Evolutionary conservation across 2,329 filamentous ascomycete species (phyloP).

Genomic region (Trichoderma sp.): DNA sequence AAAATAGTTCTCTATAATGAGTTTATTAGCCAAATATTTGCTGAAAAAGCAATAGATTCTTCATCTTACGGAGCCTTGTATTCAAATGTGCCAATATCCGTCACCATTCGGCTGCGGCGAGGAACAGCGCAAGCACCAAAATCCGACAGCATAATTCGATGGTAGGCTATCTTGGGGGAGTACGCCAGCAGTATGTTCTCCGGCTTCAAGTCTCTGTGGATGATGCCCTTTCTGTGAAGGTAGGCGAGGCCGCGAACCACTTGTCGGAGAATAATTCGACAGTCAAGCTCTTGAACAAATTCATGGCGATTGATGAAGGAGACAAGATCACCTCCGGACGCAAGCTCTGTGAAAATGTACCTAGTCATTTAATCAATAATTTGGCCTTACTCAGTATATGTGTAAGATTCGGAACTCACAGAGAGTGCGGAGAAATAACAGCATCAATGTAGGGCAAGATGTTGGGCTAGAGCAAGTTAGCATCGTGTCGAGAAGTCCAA

Average conservation of each 20-base stretch:
- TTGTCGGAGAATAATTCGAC: constrained; percentile 47
- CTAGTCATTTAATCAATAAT: constrained; percentile 32
- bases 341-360: constrained; percentile 58
- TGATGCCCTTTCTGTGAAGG: constrained; percentile 49
- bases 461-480: constrained; percentile 46
- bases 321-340: constrained; percentile 53
- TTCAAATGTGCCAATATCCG: constrained; percentile 44
- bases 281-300: constrained; percentile 41
- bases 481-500: neutral
- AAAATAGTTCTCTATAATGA: constrained; percentile 39
- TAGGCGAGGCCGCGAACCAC: constrained; percentile 46
- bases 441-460: constrained; percentile 53
- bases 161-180: constrained; percentile 43
- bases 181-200: constrained; percentile 53
- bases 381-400: fast-evolving
- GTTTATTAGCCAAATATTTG: constrained; percentile 3
- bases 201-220: constrained; percentile 54
- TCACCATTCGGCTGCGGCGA: constrained; percentile 42
- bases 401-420: constrained; percentile 35
- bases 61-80: constrained; percentile 51
- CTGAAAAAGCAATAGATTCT: neutral
- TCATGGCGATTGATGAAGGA: constrained; percentile 44
- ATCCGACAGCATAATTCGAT: constrained; percentile 51
- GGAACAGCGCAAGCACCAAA: constrained; percentile 50
- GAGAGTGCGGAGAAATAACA: constrained; percentile 45